These are phyloP conservation scores for Saturnispora gosingensis DNA, from an alignment of 805 yeast genomes.

Conservation along the genomic window DNA sequence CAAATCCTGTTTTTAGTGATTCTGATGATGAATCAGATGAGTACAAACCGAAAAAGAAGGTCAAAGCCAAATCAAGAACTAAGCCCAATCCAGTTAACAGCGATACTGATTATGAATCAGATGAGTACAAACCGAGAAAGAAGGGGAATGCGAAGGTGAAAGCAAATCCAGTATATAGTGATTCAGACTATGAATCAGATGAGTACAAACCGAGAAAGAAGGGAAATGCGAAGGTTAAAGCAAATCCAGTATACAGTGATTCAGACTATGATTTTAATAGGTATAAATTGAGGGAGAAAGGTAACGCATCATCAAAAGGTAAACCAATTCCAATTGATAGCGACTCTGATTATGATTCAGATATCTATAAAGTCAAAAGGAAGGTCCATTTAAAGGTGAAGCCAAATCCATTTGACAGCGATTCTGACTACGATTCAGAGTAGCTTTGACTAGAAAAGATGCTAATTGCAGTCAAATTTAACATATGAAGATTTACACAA, in stretches of 20 bases:
- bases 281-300: too few relatives aligned
- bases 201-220: neutral
- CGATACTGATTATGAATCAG: constrained; percentile 1
- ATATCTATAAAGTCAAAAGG: neutral
- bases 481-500: too few relatives aligned
- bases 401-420: neutral
- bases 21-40: neutral
- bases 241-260: neutral
- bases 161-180: neutral
- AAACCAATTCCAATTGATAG: neutral
- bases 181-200: constrained; percentile 1
- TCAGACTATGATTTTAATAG: neutral
- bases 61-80: too few relatives aligned
- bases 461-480: too few relatives aligned
- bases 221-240: neutral
- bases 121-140: neutral
- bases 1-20: neutral
- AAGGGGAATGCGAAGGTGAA: neutral
- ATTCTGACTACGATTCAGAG: neutral
- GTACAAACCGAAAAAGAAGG: neutral
- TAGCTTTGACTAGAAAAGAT: too few relatives aligned
- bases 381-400: neutral
- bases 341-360: neutral
- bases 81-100: neutral
- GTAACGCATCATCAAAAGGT: neutral